A percentile compares a stretch with the other conserved stretches of the same genome.
phyloP scores from a whole-genome alignment of 83 land plant species.

The Picea abies region DNA sequence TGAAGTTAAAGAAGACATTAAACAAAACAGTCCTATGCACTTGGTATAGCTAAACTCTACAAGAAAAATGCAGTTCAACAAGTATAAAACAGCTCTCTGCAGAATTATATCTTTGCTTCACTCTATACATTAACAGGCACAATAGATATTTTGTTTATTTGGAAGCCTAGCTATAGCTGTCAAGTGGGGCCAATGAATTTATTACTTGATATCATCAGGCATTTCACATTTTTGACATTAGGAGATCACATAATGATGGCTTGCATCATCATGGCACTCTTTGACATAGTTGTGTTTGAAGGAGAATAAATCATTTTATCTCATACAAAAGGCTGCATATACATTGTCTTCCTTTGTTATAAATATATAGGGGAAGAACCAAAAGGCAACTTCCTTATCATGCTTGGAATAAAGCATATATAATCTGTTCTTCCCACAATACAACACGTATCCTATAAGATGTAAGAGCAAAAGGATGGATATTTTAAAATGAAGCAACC shows the following conservation, averaged over 20 bases:
- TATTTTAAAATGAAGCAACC: neutral
- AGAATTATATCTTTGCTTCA: neutral
- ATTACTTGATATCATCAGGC: neutral
- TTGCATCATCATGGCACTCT: neutral
- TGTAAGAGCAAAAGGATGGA: neutral
- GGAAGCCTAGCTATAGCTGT: neutral
- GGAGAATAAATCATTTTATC: neutral
- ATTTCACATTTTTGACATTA: neutral
- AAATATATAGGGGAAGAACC: neutral
- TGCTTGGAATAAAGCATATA: neutral
- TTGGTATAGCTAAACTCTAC: neutral
- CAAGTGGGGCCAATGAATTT: neutral
- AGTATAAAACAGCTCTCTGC: neutral
- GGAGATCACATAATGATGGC: neutral
- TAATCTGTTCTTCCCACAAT: neutral
- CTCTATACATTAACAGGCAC: too few species aligned
- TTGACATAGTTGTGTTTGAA: neutral
- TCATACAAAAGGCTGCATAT: neutral
- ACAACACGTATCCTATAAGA: neutral
- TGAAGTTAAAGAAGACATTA: neutral
- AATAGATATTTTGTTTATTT: neutral
- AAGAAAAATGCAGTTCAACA: neutral
- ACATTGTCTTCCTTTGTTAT: neutral
- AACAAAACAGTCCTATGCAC: slow-evolving; percentile 4
- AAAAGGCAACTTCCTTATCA: neutral